These are phyloP conservation scores for Thielaviopsis musarum DNA, from an alignment of 2,329 filamentous ascomycete species.

Conservation along the genomic window DNA sequence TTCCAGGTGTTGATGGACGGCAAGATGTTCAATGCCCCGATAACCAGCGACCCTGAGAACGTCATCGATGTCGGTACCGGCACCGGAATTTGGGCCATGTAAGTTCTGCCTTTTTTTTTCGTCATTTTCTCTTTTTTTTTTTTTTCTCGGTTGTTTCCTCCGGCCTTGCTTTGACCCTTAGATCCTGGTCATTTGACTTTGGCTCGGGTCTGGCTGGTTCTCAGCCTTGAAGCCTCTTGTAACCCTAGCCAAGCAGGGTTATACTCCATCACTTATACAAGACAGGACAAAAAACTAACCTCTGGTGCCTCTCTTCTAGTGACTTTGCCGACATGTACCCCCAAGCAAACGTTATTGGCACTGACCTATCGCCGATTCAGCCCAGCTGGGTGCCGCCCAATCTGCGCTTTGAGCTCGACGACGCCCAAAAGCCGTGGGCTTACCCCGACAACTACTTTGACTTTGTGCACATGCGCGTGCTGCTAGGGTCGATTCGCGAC, in stretches of 20 bases:
- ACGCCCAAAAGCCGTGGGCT: constrained; percentile 34
- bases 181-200: background rate
- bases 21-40: constrained; percentile 11
- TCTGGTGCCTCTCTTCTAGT: constrained; percentile 19
- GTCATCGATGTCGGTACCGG: constrained; percentile 20
- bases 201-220: background rate
- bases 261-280: background rate
- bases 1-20: constrained; percentile 12
- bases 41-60: constrained; percentile 17
- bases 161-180: background rate
- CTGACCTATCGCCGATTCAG: constrained; percentile 41
- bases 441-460: constrained; percentile 34
- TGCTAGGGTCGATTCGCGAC: constrained; percentile 35
- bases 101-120: constrained; percentile 12
- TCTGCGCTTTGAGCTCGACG: constrained; percentile 45
- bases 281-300: too few species aligned
- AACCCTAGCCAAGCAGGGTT: background rate
- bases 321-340: constrained; percentile 30
- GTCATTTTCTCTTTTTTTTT: background rate
- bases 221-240: too few species aligned
- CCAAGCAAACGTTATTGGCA: constrained; percentile 29
- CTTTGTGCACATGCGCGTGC: constrained; percentile 37
- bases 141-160: background rate
- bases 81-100: constrained; percentile 21
- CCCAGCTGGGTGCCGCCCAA: constrained; percentile 38